phyloP scores from a whole-genome alignment of 768 basidiomycete genomes.

The Gyrodon lividus region DNA sequence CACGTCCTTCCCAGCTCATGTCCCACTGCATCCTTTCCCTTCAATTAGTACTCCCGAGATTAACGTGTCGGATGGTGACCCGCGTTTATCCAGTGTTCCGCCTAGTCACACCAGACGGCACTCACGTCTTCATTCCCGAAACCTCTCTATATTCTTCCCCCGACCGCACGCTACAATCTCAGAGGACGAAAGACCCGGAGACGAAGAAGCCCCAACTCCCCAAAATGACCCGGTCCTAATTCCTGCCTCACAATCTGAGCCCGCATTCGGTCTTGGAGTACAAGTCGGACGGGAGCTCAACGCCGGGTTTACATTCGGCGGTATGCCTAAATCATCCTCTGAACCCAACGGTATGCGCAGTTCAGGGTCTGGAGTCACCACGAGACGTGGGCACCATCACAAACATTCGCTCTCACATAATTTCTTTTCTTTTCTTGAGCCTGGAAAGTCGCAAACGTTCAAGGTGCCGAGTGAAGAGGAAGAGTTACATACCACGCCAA shows the following conservation, averaged over 20 bases:
- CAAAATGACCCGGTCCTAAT: slow-evolving; percentile 42
- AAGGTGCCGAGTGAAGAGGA: slow-evolving; percentile 18
- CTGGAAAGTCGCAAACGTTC: slow-evolving; percentile 37
- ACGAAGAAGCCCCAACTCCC: slow-evolving; percentile 48
- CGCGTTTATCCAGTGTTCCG: slow-evolving; percentile 1
- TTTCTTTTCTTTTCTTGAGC: slow-evolving; percentile 94
- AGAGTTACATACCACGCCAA: slow-evolving; percentile 56
- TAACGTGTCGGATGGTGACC: slow-evolving; percentile 13
- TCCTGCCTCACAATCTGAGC: slow-evolving; percentile 41
- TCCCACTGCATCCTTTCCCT: slow-evolving; percentile 22
- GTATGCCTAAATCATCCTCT: slow-evolving; percentile 35
- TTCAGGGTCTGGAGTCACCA: slow-evolving; percentile 25
- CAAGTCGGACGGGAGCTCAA: slow-evolving; percentile 42
- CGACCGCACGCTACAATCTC: slow-evolving; percentile 61
- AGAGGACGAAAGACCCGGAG: slow-evolving; percentile 56
- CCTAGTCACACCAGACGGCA: slow-evolving; percentile 46
- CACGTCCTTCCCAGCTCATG: slow-evolving; percentile 26
- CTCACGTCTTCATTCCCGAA: slow-evolving; percentile 81
- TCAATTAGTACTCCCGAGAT: slow-evolving; percentile 18
- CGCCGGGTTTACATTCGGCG: slow-evolving; percentile 66
- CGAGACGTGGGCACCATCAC: slow-evolving; percentile 75
- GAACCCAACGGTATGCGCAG: slow-evolving; percentile 14
- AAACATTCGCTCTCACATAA: slow-evolving; percentile 94
- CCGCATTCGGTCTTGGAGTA: slow-evolving; percentile 17
- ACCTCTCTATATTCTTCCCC: slow-evolving; percentile 90